Conservation (phyloP, 352 stramenopile genomes). For the Pythium utonaiense region DNA sequence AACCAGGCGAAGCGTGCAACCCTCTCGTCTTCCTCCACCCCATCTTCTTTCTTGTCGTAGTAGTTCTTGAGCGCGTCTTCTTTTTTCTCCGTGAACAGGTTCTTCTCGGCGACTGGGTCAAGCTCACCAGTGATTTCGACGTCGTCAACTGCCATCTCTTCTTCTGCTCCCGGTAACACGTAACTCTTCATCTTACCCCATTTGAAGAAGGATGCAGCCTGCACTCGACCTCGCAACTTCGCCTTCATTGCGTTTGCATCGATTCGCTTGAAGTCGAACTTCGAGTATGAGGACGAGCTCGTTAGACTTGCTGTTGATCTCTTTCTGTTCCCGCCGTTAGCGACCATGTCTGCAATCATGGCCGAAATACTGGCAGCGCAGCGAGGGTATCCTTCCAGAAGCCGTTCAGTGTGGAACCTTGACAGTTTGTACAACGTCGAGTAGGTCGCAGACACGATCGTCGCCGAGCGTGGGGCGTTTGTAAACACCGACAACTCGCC, state of each 20-base stretch:
- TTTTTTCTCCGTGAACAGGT: not conserved
- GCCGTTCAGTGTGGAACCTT: conserved; percentile 52
- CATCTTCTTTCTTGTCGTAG: conserved; percentile 16
- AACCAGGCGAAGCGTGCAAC: not conserved
- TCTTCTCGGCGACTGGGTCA: too few relatives aligned
- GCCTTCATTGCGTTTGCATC: conserved; percentile 4
- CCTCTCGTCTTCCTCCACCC: not conserved
- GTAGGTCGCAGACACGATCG: conserved; percentile 60
- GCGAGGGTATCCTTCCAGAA: conserved; percentile 51
- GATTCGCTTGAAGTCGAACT: conserved; percentile 18
- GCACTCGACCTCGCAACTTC: conserved; percentile 5
- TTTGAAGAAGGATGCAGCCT: not conserved
- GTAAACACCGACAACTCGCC: conserved; percentile 74
- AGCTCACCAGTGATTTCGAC: not conserved
- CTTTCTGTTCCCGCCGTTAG: conserved; percentile 1
- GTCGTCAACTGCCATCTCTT: not conserved
- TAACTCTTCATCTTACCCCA: conserved; percentile 19
- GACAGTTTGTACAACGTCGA: conserved; percentile 65
- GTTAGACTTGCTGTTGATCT: not conserved
- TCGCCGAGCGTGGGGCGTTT: conserved; percentile 43
- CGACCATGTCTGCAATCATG: conserved; percentile 21
- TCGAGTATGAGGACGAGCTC: conserved; percentile 7
- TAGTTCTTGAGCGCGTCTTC: conserved; percentile 16
- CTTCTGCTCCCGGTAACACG: conserved; percentile 10
- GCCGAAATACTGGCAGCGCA: conserved; percentile 32